Percentiles rank a stretch among this genome's conserved stretches.
Conservation (phyloP, 2,329 filamentous ascomycete genomes). For the Nemania sp. region DNA sequence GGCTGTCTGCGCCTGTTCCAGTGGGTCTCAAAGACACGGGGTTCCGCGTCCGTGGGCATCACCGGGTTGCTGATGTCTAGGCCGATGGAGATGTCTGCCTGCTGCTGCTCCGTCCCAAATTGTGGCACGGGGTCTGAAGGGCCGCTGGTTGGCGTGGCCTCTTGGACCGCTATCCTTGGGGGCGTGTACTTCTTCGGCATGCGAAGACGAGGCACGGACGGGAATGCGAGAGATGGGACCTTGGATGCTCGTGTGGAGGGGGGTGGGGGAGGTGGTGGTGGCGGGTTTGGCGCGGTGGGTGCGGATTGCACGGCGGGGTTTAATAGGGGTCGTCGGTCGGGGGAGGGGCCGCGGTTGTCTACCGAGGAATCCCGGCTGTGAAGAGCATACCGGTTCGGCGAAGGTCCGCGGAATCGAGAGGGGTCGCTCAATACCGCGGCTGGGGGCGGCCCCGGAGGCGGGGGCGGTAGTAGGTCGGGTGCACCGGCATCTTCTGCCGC, state of each 20-base stretch:
- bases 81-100: conserved; percentile 28
- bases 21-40: conserved; percentile 33
- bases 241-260: conserved; percentile 29
- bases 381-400: conserved; percentile 8
- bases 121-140: neutral
- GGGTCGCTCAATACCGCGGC: conserved; percentile 14
- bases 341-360: conserved; percentile 25
- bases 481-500: conserved; percentile 36
- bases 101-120: conserved; percentile 6
- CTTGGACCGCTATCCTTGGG: conserved; percentile 42
- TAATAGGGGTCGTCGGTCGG: conserved; percentile 25
- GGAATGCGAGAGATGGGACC: conserved; percentile 44
- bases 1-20: conserved; percentile 19
- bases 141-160: conserved; percentile 36
- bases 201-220: conserved; percentile 46
- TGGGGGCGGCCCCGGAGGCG: conserved; percentile 29
- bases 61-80: conserved; percentile 42
- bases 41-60: conserved; percentile 33
- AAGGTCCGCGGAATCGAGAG: conserved; percentile 18
- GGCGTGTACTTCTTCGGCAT: conserved; percentile 50
- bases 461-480: conserved; percentile 23
- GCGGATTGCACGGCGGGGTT: neutral
- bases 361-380: conserved; percentile 28
- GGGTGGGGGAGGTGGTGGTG: conserved; percentile 17
- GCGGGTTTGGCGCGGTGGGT: neutral